Percentiles rank a stretch among this genome's conserved stretches.
Evolutionary conservation across 371 early-diverging fungal genomes (phyloP).

Genomic region (Rhizopus stolonifer): DNA sequence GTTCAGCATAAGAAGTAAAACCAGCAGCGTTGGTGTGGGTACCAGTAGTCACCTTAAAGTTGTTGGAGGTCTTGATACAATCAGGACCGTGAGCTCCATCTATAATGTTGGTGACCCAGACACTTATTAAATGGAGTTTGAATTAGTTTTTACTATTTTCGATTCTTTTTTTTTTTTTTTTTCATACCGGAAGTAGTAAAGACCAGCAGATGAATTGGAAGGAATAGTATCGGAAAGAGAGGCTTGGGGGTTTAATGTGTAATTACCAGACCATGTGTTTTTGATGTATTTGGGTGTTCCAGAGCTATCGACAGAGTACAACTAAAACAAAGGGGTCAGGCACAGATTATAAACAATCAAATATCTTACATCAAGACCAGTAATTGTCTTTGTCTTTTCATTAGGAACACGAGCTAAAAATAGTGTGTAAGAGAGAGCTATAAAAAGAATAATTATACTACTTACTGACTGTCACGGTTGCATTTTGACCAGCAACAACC

Average conservation of each 20-base stretch:
- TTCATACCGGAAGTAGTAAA: conserved; percentile 27
- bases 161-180: background rate
- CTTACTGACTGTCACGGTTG: conserved; percentile 35
- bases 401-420: conserved; percentile 28
- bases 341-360: too few relatives aligned
- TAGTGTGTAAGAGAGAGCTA: too few relatives aligned
- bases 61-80: conserved; percentile 41
- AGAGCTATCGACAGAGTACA: conserved; percentile 29
- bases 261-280: conserved; percentile 27
- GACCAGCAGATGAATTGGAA: conserved; percentile 21
- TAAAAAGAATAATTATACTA: too few relatives aligned
- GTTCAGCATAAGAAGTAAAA: conserved; percentile 35
- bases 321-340: conserved; percentile 25
- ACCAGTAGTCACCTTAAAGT: conserved; percentile 53
- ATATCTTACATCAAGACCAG: conserved; percentile 36
- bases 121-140: conserved; percentile 17
- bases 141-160: too few relatives aligned
- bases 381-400: conserved; percentile 24
- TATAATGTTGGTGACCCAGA: conserved; percentile 37
- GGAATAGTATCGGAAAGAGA: conserved; percentile 33
- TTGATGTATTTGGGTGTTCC: conserved; percentile 25
- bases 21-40: conserved; percentile 51
- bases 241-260: conserved; percentile 25
- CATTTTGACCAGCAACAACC: conserved; percentile 21
- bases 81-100: conserved; percentile 33